Evolutionary conservation across 163 green algal genomes (phyloP).

Genomic region (Scenedesmus sp.): DNA sequence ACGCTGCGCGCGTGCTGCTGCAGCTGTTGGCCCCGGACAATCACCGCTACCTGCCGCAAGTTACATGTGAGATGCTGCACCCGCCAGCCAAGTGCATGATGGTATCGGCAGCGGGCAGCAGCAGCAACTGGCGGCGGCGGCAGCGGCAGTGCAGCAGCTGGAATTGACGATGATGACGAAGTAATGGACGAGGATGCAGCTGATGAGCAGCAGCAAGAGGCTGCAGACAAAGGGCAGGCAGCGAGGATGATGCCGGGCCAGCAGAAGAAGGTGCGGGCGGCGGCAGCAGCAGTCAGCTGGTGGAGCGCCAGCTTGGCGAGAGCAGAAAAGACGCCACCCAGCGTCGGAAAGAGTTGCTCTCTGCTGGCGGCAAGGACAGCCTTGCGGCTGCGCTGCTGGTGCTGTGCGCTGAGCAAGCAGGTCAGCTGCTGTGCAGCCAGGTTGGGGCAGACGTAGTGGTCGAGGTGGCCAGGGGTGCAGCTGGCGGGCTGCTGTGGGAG

Average conservation of each 20-base stretch:
- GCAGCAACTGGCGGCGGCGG: background rate
- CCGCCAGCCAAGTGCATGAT: slow-evolving; percentile 62
- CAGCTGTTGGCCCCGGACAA: slow-evolving; percentile 82
- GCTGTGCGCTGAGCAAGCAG: slow-evolving; percentile 52
- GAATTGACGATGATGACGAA: slow-evolving; percentile 38
- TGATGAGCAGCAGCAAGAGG: slow-evolving; percentile 25
- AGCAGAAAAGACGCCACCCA: slow-evolving; percentile 82
- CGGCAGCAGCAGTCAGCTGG: background rate
- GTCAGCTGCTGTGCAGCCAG: slow-evolving; percentile 67
- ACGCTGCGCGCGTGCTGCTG: slow-evolving; percentile 77
- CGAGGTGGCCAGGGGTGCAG: slow-evolving; percentile 79
- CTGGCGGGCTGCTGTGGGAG: slow-evolving; percentile 66
- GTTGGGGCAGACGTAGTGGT: slow-evolving; percentile 75
- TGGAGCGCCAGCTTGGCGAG: slow-evolving; percentile 67
- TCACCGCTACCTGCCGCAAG: slow-evolving; percentile 78
- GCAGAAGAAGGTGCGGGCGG: slow-evolving; percentile 26
- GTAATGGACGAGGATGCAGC: slow-evolving; percentile 25
- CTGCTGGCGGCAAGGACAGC: slow-evolving; percentile 60
- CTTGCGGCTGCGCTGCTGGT: slow-evolving; percentile 66
- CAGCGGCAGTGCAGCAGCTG: slow-evolving; percentile 15
- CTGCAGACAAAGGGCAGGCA: slow-evolving; percentile 46
- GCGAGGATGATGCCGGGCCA: background rate
- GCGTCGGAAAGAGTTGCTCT: slow-evolving; percentile 80
- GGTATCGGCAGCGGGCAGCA: slow-evolving; percentile 11
- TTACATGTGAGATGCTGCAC: slow-evolving; percentile 73